These are phyloP conservation scores for Setomelanomma holmii DNA, from an alignment of 2,329 filamentous ascomycete genomes.

Conservation along the genomic window DNA sequence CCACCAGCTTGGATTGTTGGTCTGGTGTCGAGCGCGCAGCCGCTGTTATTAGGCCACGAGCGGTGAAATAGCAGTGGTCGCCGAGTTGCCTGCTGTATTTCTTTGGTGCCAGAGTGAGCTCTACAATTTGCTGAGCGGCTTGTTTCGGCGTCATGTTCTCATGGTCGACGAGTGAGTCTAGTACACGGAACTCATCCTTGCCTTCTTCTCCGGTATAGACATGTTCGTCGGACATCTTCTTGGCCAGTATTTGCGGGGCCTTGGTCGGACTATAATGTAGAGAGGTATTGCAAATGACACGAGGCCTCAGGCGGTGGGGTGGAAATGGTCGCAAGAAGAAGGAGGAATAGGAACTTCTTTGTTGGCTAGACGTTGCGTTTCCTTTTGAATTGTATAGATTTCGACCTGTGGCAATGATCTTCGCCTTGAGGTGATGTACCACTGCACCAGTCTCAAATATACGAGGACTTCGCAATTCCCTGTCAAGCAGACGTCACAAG, in stretches of 20 bases:
- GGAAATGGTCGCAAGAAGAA: not conserved
- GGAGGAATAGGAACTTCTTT: too few species aligned
- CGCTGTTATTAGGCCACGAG: slow-evolving; percentile 7
- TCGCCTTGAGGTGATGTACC: not conserved
- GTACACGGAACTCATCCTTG: not conserved
- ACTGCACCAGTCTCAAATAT: not conserved
- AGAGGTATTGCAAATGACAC: not conserved
- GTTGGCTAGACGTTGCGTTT: too few species aligned
- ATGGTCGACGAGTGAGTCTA: not conserved
- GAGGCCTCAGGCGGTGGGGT: not conserved
- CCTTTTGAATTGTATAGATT: too few species aligned
- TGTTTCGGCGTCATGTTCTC: not conserved
- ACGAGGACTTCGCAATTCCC: not conserved
- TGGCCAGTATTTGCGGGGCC: not conserved
- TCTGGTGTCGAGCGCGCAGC: slow-evolving; percentile 10
- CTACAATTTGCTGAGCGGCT: not conserved
- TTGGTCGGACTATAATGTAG: not conserved
- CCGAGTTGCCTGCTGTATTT: slow-evolving; percentile 2
- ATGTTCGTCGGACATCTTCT: not conserved
- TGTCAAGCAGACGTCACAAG: not conserved
- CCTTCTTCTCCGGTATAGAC: slow-evolving; percentile 5
- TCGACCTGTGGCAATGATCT: too few species aligned
- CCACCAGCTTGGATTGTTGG: slow-evolving; percentile 3
- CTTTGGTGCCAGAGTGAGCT: not conserved
- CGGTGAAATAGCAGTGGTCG: slow-evolving; percentile 15